phyloP scores from a whole-genome alignment of 2,329 filamentous ascomycete genomes.

The Immersiporthe knoxdaviesiana region DNA sequence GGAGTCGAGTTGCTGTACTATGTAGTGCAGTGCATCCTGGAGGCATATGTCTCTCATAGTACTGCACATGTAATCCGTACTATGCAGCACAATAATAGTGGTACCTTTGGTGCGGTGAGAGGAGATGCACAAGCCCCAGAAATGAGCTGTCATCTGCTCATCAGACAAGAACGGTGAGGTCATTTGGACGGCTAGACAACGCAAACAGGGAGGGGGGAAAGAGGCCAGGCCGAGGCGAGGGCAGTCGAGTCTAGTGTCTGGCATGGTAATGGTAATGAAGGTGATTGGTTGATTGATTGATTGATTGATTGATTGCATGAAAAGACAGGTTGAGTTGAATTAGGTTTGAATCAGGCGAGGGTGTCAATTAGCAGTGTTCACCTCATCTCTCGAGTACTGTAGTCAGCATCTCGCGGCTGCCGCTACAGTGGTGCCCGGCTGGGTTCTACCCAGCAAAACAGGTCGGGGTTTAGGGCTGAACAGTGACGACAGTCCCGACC shows the following conservation, averaged over 20 bases:
- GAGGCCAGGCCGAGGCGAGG: background rate
- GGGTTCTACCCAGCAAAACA: background rate
- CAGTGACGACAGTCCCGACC: constrained; percentile 10
- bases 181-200: background rate
- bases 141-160: constrained; percentile 1
- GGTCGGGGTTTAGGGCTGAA: background rate
- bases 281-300: background rate
- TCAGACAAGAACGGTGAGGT: background rate
- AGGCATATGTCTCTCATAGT: too few species aligned
- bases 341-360: background rate
- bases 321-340: background rate
- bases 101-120: constrained; percentile 1
- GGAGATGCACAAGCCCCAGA: background rate
- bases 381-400: background rate
- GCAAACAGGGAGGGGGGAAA: background rate
- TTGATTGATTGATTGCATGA: background rate
- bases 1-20: background rate
- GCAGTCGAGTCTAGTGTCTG: background rate
- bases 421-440: background rate
- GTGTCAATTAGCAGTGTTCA: background rate
- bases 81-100: background rate
- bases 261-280: background rate
- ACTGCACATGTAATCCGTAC: background rate
- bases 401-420: too few species aligned
- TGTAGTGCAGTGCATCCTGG: background rate